Conservation (phyloP, 2,329 filamentous ascomycete species). For the Penicillium sclerotiorum region DNA sequence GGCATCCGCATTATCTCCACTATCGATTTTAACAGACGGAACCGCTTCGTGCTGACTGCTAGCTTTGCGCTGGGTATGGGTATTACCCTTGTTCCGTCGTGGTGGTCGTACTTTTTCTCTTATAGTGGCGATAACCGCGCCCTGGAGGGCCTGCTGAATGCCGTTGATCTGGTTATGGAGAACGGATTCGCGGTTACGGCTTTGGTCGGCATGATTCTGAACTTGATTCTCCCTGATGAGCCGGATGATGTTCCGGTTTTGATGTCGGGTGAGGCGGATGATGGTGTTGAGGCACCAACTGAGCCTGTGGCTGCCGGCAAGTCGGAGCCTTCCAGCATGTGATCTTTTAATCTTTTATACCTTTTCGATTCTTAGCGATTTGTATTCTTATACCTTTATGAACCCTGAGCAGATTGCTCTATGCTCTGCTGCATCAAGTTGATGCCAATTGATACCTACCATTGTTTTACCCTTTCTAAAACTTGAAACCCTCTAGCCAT, state of each 20-base stretch:
- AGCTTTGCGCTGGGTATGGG: constrained; percentile 63
- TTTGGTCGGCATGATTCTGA: constrained; percentile 71
- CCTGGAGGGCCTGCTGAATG: constrained; percentile 60
- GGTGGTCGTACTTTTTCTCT: constrained; percentile 52
- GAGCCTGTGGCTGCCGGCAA: constrained; percentile 10
- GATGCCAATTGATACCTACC: background rate
- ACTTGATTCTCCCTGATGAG: constrained; percentile 73
- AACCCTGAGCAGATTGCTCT: too few relatives aligned
- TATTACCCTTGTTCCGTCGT: constrained; percentile 51
- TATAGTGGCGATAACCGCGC: constrained; percentile 63
- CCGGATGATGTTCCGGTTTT: constrained; percentile 62
- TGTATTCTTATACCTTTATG: background rate
- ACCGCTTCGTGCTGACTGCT: constrained; percentile 67
- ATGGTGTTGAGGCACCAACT: constrained; percentile 13
- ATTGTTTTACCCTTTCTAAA: too few relatives aligned
- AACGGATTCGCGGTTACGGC: constrained; percentile 67
- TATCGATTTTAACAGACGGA: constrained; percentile 65
- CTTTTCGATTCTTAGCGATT: background rate
- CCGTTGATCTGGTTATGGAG: constrained; percentile 68
- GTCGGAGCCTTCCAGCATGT: constrained; percentile 5
- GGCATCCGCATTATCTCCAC: constrained; percentile 68
- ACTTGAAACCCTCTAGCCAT: too few relatives aligned
- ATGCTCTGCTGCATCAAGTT: background rate
- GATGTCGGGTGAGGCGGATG: constrained; percentile 26
- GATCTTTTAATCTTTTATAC: background rate